Base-by-base conservation (phyloP, 2,329 filamentous ascomycete genomes). In the Aspergillus quadrilineatus region DNA sequence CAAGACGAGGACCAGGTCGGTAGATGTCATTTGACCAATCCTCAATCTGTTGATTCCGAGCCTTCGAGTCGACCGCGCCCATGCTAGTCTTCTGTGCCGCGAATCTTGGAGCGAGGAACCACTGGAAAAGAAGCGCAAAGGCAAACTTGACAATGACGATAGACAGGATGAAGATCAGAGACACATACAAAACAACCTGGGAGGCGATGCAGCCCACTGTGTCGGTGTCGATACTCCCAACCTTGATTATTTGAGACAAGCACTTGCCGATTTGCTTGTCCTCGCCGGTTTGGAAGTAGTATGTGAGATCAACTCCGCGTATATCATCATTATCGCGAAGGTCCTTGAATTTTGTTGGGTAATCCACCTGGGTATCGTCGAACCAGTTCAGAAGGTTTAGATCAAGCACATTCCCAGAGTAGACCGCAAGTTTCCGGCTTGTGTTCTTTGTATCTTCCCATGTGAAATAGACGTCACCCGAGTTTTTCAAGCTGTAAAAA, bases 21-120 rank as follows among this genome's bases (percentile, higher is more conserved):
- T 99, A 97, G 66, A 99, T 99, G 69, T 99, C 94, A 63, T 97
- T 90, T 12, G 88, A 89, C 94, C 94, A 99, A 67, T 97, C 93
- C 73, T 99, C 94, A 63, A 99, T 99, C 76, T 97, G 92, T 65
- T 89, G 86, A 65, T 92, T 89, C 57, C 94, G 87, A 76, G 92
- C 89, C 72, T 93, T 92, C 63, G 87, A 85, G 71, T 94, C 85
- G 4, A 53, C 50, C n/a, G 87, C 86, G 14, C 85, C 86, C 73
- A 96, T 88, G 2, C 90, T 93, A 0, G 93, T 96, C 75, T 90
- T 96, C 47, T 83, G 78, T 0, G 93, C 90, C 3, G 88, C 92
- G 69, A 93, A 97, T 61, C 87, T 88, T 64, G 88, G 87, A 71
- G 89, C 89, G 63, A 97, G 81, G 75, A 99, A 96, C 95, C 95